Evolutionary conservation across 2,329 filamentous ascomycete species (phyloP).

Genomic region (Herpotrichia juniperi): DNA sequence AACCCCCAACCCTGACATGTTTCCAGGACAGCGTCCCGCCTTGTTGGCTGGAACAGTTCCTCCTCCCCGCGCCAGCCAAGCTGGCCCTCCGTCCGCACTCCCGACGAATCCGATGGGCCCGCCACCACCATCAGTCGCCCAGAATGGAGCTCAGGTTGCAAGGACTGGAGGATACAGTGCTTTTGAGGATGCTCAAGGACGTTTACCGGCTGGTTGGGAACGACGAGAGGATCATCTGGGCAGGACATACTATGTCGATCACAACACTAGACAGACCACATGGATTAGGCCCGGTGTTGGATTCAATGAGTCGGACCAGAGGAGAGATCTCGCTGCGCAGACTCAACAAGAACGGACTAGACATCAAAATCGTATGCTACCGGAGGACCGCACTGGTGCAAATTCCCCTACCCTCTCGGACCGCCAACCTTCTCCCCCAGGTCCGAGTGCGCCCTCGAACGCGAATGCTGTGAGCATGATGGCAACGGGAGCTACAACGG

Average conservation of each 20-base stretch:
- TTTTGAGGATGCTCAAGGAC: slow-evolving; percentile 95
- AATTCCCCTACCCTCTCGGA: slow-evolving; percentile 81
- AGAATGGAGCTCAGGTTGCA: slow-evolving; percentile 34
- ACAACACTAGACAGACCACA: slow-evolving; percentile 94
- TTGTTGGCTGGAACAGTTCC: slow-evolving; percentile 25
- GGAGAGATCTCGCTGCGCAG: slow-evolving; percentile 83
- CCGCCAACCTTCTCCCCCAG: slow-evolving; percentile 50
- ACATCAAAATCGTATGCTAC: slow-evolving; percentile 93
- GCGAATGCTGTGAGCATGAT: slow-evolving; percentile 75
- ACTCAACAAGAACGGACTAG: slow-evolving; percentile 91
- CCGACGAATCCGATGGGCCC: slow-evolving; percentile 51
- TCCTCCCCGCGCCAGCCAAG: slow-evolving; percentile 35
- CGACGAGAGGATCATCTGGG: slow-evolving; percentile 93
- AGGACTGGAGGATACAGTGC: slow-evolving; percentile 73
- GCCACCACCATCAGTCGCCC: slow-evolving; percentile 37
- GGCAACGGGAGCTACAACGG: slow-evolving; percentile 92
- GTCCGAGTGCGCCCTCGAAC: slow-evolving; percentile 44
- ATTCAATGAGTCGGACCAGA: slow-evolving; percentile 76
- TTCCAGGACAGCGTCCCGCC: slow-evolving; percentile 39
- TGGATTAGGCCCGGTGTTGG: slow-evolving; percentile 89
- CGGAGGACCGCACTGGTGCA: slow-evolving; percentile 91
- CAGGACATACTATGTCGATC: slow-evolving; percentile 96
- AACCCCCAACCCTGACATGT: slow-evolving; percentile 46
- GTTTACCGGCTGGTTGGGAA: slow-evolving; percentile 93
- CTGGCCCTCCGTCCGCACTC: slow-evolving; percentile 33